Evolutionary conservation across 2,329 filamentous ascomycete species (phyloP).

Genomic region (Sporothrix dimorphospora): DNA sequence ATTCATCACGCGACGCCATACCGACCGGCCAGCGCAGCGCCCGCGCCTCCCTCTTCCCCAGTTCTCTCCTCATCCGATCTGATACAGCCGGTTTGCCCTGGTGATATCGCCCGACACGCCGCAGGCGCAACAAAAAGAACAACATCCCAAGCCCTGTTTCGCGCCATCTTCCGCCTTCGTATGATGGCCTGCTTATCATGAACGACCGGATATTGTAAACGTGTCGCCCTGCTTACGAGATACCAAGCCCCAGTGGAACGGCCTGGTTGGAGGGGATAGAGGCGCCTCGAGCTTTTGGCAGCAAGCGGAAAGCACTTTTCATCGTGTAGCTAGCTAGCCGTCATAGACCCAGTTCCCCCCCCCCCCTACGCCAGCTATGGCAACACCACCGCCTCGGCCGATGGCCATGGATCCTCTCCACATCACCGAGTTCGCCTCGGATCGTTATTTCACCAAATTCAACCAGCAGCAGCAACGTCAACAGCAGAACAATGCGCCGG

Average conservation of each 20-base stretch:
- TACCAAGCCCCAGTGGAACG: constrained; percentile 2
- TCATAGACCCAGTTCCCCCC: not conserved
- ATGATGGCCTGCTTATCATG: constrained; percentile 28
- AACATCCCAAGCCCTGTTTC: not conserved
- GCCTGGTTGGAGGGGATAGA: constrained; percentile 23
- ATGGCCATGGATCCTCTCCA: constrained; percentile 62
- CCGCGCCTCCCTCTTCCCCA: too few species aligned
- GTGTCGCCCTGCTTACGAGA: constrained; percentile 1
- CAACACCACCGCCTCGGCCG: constrained; percentile 38
- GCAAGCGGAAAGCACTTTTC: not conserved
- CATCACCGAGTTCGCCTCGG: constrained; percentile 67
- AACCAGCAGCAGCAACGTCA: constrained; percentile 55
- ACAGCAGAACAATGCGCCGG: constrained; percentile 39
- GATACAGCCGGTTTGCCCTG: not conserved
- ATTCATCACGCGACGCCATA: not conserved
- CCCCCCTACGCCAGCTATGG: constrained; percentile 29
- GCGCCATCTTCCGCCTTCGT: not conserved
- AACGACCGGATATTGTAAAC: constrained; percentile 11
- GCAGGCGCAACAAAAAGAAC: not conserved
- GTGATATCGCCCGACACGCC: not conserved
- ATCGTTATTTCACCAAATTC: constrained; percentile 66
- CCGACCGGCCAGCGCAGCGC: not conserved
- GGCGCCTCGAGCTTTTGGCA: not conserved
- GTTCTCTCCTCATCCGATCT: not conserved
- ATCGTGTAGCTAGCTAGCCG: not conserved